phyloP scores from a whole-genome alignment of 768 basidiomycete genomes.

The Tylopilus felleus region DNA sequence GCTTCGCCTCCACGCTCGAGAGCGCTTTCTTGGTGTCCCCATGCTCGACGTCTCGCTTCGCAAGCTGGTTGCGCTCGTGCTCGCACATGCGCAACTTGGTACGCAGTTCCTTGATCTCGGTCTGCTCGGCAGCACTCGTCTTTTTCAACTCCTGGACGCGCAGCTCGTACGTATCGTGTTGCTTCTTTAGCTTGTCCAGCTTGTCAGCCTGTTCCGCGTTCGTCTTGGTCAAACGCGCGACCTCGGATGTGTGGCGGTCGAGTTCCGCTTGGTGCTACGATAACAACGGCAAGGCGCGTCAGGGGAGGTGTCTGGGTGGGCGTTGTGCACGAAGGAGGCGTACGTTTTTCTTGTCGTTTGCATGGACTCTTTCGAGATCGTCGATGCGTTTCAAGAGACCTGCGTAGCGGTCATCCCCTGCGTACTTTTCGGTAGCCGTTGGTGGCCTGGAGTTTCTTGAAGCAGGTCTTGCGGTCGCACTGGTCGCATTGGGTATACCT shows the following conservation, averaged over 20 bases:
- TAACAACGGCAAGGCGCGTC: background rate
- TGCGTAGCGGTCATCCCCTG: slow-evolving; percentile 46
- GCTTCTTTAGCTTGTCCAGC: slow-evolving; percentile 61
- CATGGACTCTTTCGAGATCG: slow-evolving; percentile 58
- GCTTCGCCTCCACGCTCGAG: slow-evolving; percentile 45
- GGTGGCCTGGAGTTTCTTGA: slow-evolving; percentile 26
- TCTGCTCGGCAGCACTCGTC: slow-evolving; percentile 44
- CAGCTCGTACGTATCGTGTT: slow-evolving; percentile 52
- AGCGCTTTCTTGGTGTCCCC: slow-evolving; percentile 50
- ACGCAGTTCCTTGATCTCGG: slow-evolving; percentile 61
- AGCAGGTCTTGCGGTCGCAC: slow-evolving; percentile 21
- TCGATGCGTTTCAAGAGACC: slow-evolving; percentile 60
- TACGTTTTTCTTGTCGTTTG: slow-evolving; percentile 65
- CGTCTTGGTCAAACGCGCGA: slow-evolving; percentile 45
- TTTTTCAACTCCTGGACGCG: slow-evolving; percentile 63
- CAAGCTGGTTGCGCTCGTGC: slow-evolving; percentile 51
- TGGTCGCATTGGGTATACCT: slow-evolving; percentile 34
- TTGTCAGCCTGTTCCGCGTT: slow-evolving; percentile 50
- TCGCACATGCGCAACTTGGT: slow-evolving; percentile 56
- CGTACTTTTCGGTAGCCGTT: slow-evolving; percentile 15
- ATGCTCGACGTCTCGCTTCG: slow-evolving; percentile 50
- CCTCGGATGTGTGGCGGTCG: slow-evolving; percentile 58
- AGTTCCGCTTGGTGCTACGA: slow-evolving; percentile 56
- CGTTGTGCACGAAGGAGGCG: slow-evolving; percentile 12
- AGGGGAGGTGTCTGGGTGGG: background rate